phyloP scores from a whole-genome alignment of 2,329 filamentous ascomycete species.

The Phyllosticta capitalensis region DNA sequence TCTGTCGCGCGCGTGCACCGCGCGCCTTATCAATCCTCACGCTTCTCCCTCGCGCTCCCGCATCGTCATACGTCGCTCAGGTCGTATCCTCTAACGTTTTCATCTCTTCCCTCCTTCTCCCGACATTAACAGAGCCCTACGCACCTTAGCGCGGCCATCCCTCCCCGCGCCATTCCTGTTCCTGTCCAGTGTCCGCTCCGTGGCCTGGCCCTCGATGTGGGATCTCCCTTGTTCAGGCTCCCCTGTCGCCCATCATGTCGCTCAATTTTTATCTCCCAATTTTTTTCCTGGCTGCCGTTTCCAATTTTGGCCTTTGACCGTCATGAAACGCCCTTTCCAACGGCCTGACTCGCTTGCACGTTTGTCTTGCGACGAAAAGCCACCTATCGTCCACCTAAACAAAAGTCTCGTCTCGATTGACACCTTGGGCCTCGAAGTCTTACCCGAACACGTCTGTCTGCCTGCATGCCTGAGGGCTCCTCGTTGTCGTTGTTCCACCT shows the following conservation, averaged over 20 bases:
- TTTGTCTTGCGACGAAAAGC: neutral
- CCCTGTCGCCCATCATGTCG: neutral
- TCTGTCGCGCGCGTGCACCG: neutral
- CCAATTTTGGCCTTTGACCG: neutral
- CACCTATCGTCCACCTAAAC: neutral
- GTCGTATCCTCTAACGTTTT: neutral
- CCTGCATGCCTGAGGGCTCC: neutral
- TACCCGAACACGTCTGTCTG: neutral
- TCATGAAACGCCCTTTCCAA: neutral
- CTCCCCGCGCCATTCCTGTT: neutral
- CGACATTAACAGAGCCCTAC: neutral
- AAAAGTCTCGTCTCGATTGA: neutral
- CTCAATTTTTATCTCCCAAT: neutral
- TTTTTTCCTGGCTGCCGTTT: neutral
- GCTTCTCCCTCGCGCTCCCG: neutral
- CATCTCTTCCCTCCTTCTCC: neutral
- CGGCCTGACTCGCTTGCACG: neutral
- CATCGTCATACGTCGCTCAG: neutral
- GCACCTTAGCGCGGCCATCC: neutral
- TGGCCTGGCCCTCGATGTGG: neutral
- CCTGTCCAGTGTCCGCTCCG: neutral
- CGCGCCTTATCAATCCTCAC: neutral
- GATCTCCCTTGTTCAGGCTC: neutral
- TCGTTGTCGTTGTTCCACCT: neutral
- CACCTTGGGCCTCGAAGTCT: neutral